Conservation (phyloP, 1,284 basidiomycete species). For the Cryptococcus sp. region DNA sequence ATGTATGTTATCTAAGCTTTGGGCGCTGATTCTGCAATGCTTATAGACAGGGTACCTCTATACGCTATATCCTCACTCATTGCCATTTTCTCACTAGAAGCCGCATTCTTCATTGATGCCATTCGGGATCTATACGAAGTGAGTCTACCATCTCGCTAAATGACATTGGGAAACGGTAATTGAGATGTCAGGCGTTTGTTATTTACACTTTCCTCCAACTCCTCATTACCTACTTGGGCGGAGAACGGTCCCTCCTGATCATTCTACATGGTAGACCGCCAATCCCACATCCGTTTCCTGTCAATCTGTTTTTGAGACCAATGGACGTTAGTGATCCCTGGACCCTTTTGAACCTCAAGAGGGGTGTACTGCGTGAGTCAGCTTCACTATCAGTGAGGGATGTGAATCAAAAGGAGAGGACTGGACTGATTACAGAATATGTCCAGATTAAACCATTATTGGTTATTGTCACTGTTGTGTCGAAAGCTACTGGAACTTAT, state of each 20-base stretch:
- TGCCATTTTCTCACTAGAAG: slow-evolving; percentile 88
- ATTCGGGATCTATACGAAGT: slow-evolving; percentile 96
- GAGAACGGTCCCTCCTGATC: slow-evolving; percentile 86
- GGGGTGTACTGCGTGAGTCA: slow-evolving; percentile 86
- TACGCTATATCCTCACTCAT: slow-evolving; percentile 89
- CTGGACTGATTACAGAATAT: slow-evolving; percentile 62
- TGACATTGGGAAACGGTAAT: neutral
- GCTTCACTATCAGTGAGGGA: no score
- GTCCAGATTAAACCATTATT: slow-evolving; percentile 93
- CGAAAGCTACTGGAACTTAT: slow-evolving; percentile 83
- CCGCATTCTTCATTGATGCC: slow-evolving; percentile 93
- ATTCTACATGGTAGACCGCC: slow-evolving; percentile 84
- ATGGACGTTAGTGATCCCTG: slow-evolving; percentile 91
- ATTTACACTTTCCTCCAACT: slow-evolving; percentile 90
- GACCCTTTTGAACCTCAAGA: slow-evolving; percentile 87
- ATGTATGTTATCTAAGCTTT: slow-evolving; percentile 59
- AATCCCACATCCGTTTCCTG: slow-evolving; percentile 79
- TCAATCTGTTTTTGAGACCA: slow-evolving; percentile 63
- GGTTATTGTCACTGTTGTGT: slow-evolving; percentile 74
- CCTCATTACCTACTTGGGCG: slow-evolving; percentile 80
- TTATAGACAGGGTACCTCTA: slow-evolving; percentile 62
- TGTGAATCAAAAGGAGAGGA: no score
- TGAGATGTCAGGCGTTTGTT: slow-evolving; percentile 77
- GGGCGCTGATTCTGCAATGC: no score
- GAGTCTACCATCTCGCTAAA: slow-evolving; percentile 23